Conservation (phyloP, 495 filamentous ascomycete genomes). For the Parathielavia appendiculata region DNA sequence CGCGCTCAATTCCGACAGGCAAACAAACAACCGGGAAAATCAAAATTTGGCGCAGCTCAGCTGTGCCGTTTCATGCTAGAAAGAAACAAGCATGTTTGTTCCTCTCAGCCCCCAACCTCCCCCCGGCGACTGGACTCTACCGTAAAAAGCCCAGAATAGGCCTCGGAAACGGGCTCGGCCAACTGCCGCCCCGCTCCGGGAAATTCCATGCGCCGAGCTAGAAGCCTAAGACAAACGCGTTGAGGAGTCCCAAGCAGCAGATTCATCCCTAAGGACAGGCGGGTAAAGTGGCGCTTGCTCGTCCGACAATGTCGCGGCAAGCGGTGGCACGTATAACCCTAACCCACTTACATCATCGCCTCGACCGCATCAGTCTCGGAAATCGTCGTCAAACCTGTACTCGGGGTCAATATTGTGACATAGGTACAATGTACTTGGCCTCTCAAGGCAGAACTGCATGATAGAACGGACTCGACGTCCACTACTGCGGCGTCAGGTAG, state of each 20-base stretch:
- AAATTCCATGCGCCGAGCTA: slow-evolving; percentile 4
- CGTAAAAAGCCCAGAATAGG: not conserved
- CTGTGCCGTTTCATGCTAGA: not conserved
- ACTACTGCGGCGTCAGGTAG: not conserved
- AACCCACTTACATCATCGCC: not conserved
- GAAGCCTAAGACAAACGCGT: not conserved
- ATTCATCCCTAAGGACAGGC: no score
- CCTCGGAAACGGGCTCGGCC: not conserved
- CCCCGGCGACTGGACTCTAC: not conserved
- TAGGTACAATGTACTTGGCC: no score
- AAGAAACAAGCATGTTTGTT: not conserved
- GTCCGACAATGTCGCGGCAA: not conserved
- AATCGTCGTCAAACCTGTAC: no score
- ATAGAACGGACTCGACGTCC: no score
- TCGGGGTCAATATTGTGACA: no score
- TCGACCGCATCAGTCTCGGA: no score
- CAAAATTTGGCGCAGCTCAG: no score
- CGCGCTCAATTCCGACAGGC: not conserved
- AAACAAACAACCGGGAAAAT: no score
- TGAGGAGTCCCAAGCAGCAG: no score
- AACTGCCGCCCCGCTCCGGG: slow-evolving; percentile 3
- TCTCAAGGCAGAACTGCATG: no score
- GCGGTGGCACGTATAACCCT: not conserved
- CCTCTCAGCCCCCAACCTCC: not conserved
- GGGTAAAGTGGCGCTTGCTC: not conserved